Evolutionary conservation across 805 yeast genomes (phyloP), one percentile per base, ranked within the genome.

Genomic region (Kodamaea kakaduensis): DNA sequence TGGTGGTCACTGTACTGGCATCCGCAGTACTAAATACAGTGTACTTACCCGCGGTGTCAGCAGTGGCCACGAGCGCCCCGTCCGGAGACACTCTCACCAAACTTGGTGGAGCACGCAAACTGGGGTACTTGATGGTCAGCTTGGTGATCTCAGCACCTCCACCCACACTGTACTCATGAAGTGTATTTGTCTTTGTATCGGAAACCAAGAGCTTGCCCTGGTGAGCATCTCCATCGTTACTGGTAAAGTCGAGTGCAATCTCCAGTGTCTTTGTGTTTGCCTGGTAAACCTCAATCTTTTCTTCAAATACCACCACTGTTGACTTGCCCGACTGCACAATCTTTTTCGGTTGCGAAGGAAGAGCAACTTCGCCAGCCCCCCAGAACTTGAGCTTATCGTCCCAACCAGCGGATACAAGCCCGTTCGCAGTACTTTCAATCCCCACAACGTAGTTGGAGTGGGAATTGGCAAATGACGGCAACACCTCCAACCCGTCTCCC

Each of bases 21-120:
- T 77, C 78, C 2, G 55, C 56, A 5, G 78, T 55, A 44, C 77
- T 71, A 59, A 77, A 87, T 23, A 89, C 67, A n/a, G 81, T 61
- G 45, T 88, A 86, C 57, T 90, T 93, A 21, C 98, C 98, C 35
- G 82, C 69, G 4, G 71, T 69, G 50, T 89, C 97, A 34, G 96
- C 97, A 17, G 82, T 84, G 1, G 97, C 97, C 12, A 83, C 67
- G 41, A 63, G 73, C 37, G 67, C 57, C 6, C 77, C 84, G 47
- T 80, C 69, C 3, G 87, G 90, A 1, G 96, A 85, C 18, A 85
- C 73, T 9, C 78, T 64, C 31, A 84, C 67, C 35, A 67, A 64
- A 2, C 84, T 71, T 10, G 88, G 84, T 8, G 75, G 69, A 3
- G 87, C 72, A 40, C 86, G 73, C 41, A 77, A 60, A 9, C 73